phyloP scores from a whole-genome alignment of 2,329 filamentous ascomycete genomes.

The Fusarium scirpi region DNA sequence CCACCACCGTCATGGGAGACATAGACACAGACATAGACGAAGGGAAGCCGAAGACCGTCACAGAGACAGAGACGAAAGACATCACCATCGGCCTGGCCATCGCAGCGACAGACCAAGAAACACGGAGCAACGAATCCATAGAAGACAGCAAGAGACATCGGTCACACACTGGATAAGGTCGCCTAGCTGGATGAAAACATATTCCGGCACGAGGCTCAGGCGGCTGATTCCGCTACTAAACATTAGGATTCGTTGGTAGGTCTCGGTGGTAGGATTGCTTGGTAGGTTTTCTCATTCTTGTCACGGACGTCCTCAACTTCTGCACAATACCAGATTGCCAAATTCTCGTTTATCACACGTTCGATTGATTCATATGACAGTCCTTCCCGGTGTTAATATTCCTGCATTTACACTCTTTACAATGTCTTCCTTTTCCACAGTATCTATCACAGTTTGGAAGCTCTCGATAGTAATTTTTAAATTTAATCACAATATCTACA shows the following conservation, averaged over 20 bases:
- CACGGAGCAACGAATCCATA: no score
- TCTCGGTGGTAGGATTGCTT: neutral
- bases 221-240: no score
- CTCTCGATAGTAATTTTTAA: neutral
- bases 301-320: neutral
- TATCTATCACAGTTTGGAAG: neutral
- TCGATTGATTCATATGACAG: neutral
- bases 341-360: fast-evolving
- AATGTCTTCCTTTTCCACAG: neutral
- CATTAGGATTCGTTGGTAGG: no score
- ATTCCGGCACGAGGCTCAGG: no score
- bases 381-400: neutral
- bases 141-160: no score
- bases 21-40: neutral
- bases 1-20: no score
- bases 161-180: no score
- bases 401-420: neutral
- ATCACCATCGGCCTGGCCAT: neutral
- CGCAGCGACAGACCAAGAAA: neutral
- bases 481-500: neutral
- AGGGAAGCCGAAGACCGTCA: no score
- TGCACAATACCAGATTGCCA: neutral
- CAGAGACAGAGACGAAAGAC: neutral
- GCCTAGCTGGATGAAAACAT: no score
- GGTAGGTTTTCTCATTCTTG: neutral